Conservation (phyloP, 768 basidiomycete genomes). For the Lentinula sp. region DNA sequence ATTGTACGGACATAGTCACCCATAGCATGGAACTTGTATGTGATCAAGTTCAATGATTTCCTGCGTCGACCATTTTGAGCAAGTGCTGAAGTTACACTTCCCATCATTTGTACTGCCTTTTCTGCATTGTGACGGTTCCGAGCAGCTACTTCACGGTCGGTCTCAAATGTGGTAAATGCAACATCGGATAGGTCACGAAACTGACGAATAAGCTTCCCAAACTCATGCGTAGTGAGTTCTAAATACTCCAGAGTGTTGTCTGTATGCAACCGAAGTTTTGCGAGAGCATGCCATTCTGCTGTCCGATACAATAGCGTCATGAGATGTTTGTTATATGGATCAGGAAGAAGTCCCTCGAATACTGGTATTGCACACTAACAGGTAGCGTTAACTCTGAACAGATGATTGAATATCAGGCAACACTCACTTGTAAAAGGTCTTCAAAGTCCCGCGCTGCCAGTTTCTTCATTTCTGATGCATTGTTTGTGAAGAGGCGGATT, state of each 20-base stretch:
- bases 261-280: constrained; percentile 16
- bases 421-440: constrained; percentile 19
- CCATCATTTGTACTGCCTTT: not conserved
- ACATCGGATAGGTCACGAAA: not conserved
- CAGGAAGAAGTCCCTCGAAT: constrained; percentile 24
- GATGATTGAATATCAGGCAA: too few relatives aligned
- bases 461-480: constrained; percentile 20
- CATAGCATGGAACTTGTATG: constrained; percentile 27
- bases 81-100: not conserved
- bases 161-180: constrained; percentile 1
- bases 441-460: constrained; percentile 26
- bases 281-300: constrained; percentile 14
- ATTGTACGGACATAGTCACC: constrained; percentile 24
- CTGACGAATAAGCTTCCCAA: constrained; percentile 4
- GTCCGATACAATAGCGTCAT: constrained; percentile 10
- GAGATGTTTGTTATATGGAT: not conserved
- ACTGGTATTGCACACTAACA: constrained; percentile 24
- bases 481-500: constrained; percentile 22
- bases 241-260: constrained; percentile 11
- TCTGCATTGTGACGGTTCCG: not conserved
- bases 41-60: constrained; percentile 16
- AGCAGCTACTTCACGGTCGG: constrained; percentile 4
- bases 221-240: not conserved
- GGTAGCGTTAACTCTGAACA: not conserved
- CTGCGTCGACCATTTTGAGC: not conserved